phyloP scores from a whole-genome alignment of 805 yeast genomes.

The Kodamaea jinghongensis region DNA sequence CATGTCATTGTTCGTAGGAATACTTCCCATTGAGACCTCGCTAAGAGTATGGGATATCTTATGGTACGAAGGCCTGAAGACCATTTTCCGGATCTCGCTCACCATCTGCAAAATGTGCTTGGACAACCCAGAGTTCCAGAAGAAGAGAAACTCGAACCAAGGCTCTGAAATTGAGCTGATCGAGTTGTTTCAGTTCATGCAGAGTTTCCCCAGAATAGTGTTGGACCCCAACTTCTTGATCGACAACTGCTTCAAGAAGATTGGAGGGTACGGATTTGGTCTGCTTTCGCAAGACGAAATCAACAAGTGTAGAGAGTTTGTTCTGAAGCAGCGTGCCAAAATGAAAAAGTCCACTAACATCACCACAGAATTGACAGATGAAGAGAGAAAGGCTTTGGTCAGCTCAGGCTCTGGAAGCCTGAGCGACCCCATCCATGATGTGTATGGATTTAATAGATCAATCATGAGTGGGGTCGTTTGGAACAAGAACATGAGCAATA shows the following conservation, averaged over 20 bases:
- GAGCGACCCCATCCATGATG: conserved; percentile 38
- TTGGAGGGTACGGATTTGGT: conserved; percentile 63
- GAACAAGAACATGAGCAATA: conserved; percentile 58
- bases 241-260: conserved; percentile 71
- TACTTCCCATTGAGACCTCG: conserved; percentile 83
- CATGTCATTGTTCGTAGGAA: conserved; percentile 93
- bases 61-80: conserved; percentile 87
- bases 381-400: conserved; percentile 34
- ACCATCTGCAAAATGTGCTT: conserved; percentile 70
- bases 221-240: conserved; percentile 68
- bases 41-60: conserved; percentile 92
- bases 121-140: conserved; percentile 58
- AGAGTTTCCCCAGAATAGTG: conserved; percentile 71
- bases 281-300: conserved; percentile 82
- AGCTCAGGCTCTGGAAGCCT: conserved; percentile 15
- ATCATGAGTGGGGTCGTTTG: conserved; percentile 58
- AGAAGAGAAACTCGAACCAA: conserved; percentile 14
- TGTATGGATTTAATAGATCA: conserved; percentile 42
- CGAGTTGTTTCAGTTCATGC: conserved; percentile 76
- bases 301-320: conserved; percentile 72
- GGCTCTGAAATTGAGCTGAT: conserved; percentile 39
- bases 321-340: conserved; percentile 56
- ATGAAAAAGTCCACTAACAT: conserved; percentile 27
- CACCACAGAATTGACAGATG: conserved; percentile 36
- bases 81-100: conserved; percentile 77